A percentile compares a stretch with the other conserved stretches of the same genome.
These are phyloP conservation scores for Wickerhamomyces canadensis DNA, from an alignment of 805 yeast species.

Conservation along the genomic window DNA sequence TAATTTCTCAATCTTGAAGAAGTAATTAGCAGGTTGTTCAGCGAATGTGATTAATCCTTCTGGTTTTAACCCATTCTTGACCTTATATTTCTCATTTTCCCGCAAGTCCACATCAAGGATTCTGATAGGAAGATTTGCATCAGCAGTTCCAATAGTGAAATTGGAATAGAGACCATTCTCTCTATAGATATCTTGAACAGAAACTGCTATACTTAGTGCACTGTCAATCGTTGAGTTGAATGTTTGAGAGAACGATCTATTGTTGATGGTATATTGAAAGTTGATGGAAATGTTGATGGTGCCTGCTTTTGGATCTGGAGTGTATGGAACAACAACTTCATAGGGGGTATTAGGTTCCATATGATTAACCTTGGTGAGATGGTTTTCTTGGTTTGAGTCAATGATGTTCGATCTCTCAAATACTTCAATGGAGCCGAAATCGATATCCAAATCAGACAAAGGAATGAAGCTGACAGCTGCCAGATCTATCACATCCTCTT, in stretches of 20 bases:
- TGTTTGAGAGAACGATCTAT: constrained; percentile 13
- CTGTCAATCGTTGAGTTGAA: constrained; percentile 37
- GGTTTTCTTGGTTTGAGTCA: background rate
- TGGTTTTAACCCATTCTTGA: constrained; percentile 25
- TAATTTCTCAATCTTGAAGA: constrained; percentile 43
- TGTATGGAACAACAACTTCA: constrained; percentile 30
- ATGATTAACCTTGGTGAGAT: background rate
- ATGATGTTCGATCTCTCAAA: background rate
- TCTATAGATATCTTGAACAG: constrained; percentile 76
- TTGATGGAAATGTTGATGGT: constrained; percentile 10
- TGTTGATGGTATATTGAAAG: constrained; percentile 7
- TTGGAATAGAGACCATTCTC: constrained; percentile 52
- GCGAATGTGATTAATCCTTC: constrained; percentile 46
- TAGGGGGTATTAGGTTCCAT: constrained; percentile 8
- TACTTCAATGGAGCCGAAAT: background rate
- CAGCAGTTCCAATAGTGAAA: constrained; percentile 61
- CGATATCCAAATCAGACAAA: background rate
- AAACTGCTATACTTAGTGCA: constrained; percentile 57
- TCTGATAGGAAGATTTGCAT: constrained; percentile 46
- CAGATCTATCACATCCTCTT: constrained; percentile 2
- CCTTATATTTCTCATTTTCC: constrained; percentile 29
- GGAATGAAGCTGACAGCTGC: background rate
- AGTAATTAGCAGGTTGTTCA: constrained; percentile 65
- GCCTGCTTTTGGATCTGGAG: constrained; percentile 15
- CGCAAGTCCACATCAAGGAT: constrained; percentile 38